Evolutionary conservation across 2,329 filamentous ascomycete species (phyloP), one percentile per base, ranked within the genome.

Genomic region (Domatiomyces globalis): DNA sequence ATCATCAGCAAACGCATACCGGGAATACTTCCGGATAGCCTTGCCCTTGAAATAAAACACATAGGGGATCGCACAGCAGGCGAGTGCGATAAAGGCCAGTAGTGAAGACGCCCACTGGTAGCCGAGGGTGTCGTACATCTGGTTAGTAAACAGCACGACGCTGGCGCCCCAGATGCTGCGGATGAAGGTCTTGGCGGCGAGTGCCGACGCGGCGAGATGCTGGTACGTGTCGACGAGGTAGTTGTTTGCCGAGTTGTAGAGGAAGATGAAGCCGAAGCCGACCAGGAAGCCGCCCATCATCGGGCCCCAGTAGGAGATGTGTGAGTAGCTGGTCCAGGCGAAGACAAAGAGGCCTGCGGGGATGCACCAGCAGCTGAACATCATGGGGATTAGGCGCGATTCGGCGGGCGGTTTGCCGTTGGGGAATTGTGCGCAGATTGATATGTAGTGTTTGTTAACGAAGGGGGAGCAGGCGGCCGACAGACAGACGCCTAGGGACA

Each of bases 101-200:
- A 92, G 72, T 0, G 76, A 75, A 48, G 79, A 80, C 0, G 86
- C 86, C 85, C 86, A 90, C 64, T 87, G 80, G 66, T 87, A 75
- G 7, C 80, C 80, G 12, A 90, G 72, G 2, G 80, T 75, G 46
- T 74, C 66, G 66, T 87, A 88, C 85, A 92, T 90, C 66, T 90
- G 85, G 57, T 77, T 74, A 0, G 86, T 90, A 68, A 92, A 92
- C 1, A 94, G 75, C 0, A 90, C 85, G 1, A 81, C 79, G 1
- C 69, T 75, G 0, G 85, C 87, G 60, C 86, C 87, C 84, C 85
- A 92, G 64, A 95, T 73, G 63, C 95, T 95, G 12, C 89, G 79
- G 67, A 86, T 92, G 64, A 85, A 94, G 15, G 80, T 85, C 69
- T 95, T 87, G 1, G 88, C 87, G 0, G 89, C 89, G 5, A 95